Evolutionary conservation across 2,329 filamentous ascomycete genomes (phyloP).

Genomic region (Blastomyces parvus): DNA sequence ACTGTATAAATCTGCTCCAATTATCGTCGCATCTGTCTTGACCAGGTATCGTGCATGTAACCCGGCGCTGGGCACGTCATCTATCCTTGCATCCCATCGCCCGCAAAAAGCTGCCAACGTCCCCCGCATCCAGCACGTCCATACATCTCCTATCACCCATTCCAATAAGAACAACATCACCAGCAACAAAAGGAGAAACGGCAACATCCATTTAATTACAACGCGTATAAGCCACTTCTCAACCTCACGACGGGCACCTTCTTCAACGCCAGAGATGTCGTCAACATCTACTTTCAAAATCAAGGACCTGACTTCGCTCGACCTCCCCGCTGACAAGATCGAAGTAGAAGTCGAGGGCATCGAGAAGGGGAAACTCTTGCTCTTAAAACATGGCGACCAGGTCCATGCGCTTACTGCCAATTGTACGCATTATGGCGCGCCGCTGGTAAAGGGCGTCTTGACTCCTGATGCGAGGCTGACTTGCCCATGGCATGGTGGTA

Average conservation of each 20-base stretch:
- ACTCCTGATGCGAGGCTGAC: constrained; percentile 73
- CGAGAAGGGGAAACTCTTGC: constrained; percentile 72
- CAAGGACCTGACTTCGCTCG: constrained; percentile 63
- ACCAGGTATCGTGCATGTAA: neutral
- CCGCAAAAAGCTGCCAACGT: neutral
- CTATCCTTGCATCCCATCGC: neutral
- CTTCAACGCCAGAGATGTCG: neutral
- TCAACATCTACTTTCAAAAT: constrained; percentile 42
- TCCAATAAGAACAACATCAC: neutral
- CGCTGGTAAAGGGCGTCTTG: constrained; percentile 75
- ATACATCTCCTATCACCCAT: neutral
- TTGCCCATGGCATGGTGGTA: constrained; percentile 94
- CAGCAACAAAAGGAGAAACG: neutral
- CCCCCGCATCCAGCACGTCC: neutral
- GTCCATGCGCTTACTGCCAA: constrained; percentile 72
- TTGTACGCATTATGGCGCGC: constrained; percentile 88
- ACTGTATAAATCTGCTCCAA: neutral
- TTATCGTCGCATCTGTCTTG: neutral
- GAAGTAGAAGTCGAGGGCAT: constrained; percentile 88
- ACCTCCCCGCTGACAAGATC: constrained; percentile 50
- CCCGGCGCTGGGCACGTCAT: neutral
- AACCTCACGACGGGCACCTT: neutral
- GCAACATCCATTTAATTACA: neutral
- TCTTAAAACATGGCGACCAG: constrained; percentile 67
- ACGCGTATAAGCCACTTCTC: neutral